Evolutionary conservation across 2,329 filamentous ascomycete species (phyloP), one percentile per base, ranked within the genome.

Genomic region (Colletotrichum coccodes): DNA sequence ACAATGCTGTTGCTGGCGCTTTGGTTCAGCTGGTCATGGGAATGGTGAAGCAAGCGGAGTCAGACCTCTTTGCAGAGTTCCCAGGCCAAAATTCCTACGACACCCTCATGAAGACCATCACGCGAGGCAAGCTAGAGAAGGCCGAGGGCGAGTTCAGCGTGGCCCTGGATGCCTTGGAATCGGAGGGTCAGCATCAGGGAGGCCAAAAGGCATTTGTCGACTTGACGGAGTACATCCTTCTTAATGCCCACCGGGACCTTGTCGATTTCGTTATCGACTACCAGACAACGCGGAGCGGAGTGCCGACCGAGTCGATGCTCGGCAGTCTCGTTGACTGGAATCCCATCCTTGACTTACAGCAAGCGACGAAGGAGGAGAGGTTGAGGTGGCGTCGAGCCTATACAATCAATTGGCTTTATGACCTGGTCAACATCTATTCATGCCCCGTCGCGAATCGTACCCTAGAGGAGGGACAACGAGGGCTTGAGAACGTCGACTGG

Each of bases 391-490:
- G 85, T 7, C 81, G 83, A 2, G 71, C 74, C 0, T 87, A 85
- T 60, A 85, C 81, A 2, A 84, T 87, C 68, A 85, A 83, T 66
- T 86, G 84, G 84, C 78, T 87, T 0, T 87, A 86, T 67, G 83
- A 86, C 61, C 71, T 87, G 6, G 82, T 87, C 71, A 86, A 85
- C 58, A 30, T 83, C 5, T 85, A 79, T 62, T 82, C 82, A 0
- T 71, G 74, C 4, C 73, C 80, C 63, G 80, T 84, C 21, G 75
- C 83, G 1, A 78, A 84, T 60, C 76, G 74, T 9, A 64, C 76
- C 50, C 77, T 75, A 53, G 79, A 77, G 3, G 73, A 84, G 67
- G n/a, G n/a, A n/a, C 68, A 76, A 0, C 76, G 77, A 71, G n/a
- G 18, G 7, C 58, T 53, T 8, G 62, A 60, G 21, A 12, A 60